These are phyloP conservation scores for Microsporum audouinii DNA, from an alignment of 2,329 filamentous ascomycete genomes.

Conservation along the genomic window DNA sequence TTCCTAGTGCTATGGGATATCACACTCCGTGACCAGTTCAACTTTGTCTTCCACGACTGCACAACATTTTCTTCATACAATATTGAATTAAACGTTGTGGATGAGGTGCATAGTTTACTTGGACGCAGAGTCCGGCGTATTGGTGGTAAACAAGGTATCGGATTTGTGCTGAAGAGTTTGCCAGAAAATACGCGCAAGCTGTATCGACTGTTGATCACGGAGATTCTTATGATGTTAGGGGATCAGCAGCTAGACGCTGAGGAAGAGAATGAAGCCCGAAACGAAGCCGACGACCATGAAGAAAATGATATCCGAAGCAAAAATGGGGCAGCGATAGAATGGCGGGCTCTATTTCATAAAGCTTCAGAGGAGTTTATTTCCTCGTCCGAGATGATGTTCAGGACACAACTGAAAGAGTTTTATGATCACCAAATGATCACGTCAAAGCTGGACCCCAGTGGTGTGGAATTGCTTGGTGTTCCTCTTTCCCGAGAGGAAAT, in stretches of 20 bases:
- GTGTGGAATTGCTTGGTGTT: slow-evolving; percentile 73
- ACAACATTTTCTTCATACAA: slow-evolving; percentile 74
- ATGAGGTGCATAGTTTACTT: slow-evolving; percentile 78
- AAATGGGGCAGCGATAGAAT: slow-evolving; percentile 61
- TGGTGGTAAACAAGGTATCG: slow-evolving; percentile 81
- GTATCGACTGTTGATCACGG: slow-evolving; percentile 72
- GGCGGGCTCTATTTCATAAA: slow-evolving; percentile 84
- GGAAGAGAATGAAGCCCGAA: slow-evolving; percentile 37
- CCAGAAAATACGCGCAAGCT: slow-evolving; percentile 85
- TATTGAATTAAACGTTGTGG: slow-evolving; percentile 69
- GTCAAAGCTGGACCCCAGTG: slow-evolving; percentile 71
- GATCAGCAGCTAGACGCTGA: slow-evolving; percentile 41
- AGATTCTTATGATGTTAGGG: slow-evolving; percentile 63
- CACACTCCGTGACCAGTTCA: slow-evolving; percentile 66
- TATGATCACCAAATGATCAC: slow-evolving; percentile 97
- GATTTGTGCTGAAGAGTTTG: slow-evolving; percentile 77
- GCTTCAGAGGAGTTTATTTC: slow-evolving; percentile 95
- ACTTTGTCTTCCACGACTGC: slow-evolving; percentile 84
- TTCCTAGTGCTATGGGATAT: slow-evolving; percentile 86
- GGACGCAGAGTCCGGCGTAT: slow-evolving; percentile 68
- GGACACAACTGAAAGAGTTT: slow-evolving; percentile 90
- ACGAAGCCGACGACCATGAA: slow-evolving; percentile 30
- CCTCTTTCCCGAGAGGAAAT: slow-evolving; percentile 82
- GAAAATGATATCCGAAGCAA: slow-evolving; percentile 16
- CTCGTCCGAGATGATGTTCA: slow-evolving; percentile 89